phyloP scores from a whole-genome alignment of 2,329 filamentous ascomycete species.

The Parastagonospora avenae region DNA sequence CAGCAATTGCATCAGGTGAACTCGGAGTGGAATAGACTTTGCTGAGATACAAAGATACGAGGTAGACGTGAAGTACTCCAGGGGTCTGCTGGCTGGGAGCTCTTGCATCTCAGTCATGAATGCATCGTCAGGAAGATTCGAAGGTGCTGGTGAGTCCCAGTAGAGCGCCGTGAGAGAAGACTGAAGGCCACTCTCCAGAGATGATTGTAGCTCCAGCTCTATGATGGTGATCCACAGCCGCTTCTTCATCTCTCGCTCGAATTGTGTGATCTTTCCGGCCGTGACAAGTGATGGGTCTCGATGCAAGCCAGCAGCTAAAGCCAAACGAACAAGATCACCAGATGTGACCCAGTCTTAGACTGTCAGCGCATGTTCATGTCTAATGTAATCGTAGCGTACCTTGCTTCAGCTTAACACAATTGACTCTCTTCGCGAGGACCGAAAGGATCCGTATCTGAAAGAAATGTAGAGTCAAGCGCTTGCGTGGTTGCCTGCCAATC shows the following conservation, averaged over 20 bases:
- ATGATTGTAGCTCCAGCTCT: slow-evolving; percentile 62
- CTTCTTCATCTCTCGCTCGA: slow-evolving; percentile 60
- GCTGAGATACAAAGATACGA: slow-evolving; percentile 32
- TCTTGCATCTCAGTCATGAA: slow-evolving; percentile 39
- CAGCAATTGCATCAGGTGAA: slow-evolving; percentile 38
- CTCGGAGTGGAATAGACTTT: slow-evolving; percentile 37
- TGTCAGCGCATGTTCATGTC: background rate
- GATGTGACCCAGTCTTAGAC: slow-evolving; percentile 54
- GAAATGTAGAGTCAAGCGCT: slow-evolving; percentile 56
- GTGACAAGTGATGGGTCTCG: slow-evolving; percentile 50
- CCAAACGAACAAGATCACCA: slow-evolving; percentile 58
- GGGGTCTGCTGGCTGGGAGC: slow-evolving; percentile 27
- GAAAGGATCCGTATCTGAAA: slow-evolving; percentile 60
- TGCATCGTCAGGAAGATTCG: slow-evolving; percentile 58
- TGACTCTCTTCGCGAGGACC: slow-evolving; percentile 56
- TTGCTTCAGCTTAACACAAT: slow-evolving; percentile 60
- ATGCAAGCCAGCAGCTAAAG: slow-evolving; percentile 61
- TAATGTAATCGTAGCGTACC: background rate
- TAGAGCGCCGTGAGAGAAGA: slow-evolving; percentile 49
- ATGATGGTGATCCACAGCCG: slow-evolving; percentile 63
- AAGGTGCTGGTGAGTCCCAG: slow-evolving; percentile 56
- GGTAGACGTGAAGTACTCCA: slow-evolving; percentile 36
- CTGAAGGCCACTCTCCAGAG: slow-evolving; percentile 61
- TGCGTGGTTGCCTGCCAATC: slow-evolving; percentile 54
- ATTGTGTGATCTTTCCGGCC: slow-evolving; percentile 41